Percentiles rank a stretch among this genome's conserved stretches.
Conservation (phyloP, 768 basidiomycete species). For the Termitomyces sp. region DNA sequence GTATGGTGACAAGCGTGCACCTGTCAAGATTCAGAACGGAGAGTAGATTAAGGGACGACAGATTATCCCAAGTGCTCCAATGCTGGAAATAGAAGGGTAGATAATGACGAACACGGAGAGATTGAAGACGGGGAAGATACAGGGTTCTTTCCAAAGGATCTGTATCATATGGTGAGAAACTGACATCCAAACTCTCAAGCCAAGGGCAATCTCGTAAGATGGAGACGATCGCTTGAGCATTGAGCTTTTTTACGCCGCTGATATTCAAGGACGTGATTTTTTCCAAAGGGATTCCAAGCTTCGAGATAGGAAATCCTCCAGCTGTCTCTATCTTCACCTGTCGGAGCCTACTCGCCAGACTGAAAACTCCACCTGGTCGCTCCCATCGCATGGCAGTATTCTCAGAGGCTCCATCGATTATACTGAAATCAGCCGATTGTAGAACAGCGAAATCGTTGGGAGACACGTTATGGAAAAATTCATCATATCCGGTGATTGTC, state of each 20-base stretch:
- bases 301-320: neutral
- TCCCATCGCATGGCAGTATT: neutral
- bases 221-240: neutral
- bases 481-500: neutral
- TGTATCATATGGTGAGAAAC: neutral
- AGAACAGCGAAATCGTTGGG: slow-evolving; percentile 1
- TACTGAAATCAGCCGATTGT: neutral
- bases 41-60: slow-evolving; percentile 1
- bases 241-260: neutral
- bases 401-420: neutral
- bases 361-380: neutral
- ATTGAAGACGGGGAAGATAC: neutral
- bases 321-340: neutral
- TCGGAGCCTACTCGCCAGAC: neutral
- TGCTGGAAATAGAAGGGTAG: neutral
- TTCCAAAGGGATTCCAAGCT: neutral
- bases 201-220: neutral
- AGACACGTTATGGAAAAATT: neutral
- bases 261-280: slow-evolving; percentile 3
- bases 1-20: neutral
- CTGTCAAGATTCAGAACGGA: neutral
- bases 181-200: slow-evolving; percentile 1
- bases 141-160: neutral
- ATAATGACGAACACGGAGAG: neutral
- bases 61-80: neutral